A percentile compares a stretch with the other conserved stretches of the same genome.
These are phyloP conservation scores for Pseudogymnoascus sp. DNA, from an alignment of 2,329 filamentous ascomycete genomes.

Conservation along the genomic window DNA sequence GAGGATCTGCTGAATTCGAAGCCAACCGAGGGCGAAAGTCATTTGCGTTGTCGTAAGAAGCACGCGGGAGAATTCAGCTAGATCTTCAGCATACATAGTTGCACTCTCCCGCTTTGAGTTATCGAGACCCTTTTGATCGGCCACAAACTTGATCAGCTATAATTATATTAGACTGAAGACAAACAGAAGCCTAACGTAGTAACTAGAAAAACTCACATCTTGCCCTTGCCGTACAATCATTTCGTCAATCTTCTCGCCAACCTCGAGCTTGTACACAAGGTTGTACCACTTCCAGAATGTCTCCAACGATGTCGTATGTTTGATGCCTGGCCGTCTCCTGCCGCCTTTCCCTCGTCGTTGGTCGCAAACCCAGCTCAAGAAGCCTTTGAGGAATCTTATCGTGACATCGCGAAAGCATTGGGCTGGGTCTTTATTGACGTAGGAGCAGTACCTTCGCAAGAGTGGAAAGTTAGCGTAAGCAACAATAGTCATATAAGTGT, in stretches of 20 bases:
- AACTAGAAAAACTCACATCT: background rate
- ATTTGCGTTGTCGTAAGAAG: conserved; percentile 28
- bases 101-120: conserved; percentile 21
- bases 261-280: conserved; percentile 8
- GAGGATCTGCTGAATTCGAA: conserved; percentile 22
- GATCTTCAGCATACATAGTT: conserved; percentile 29
- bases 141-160: conserved; percentile 26
- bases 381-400: conserved; percentile 12
- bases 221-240: conserved; percentile 8
- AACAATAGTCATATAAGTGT: background rate
- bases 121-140: conserved; percentile 23
- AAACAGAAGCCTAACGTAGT: background rate
- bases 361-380: conserved; percentile 16
- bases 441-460: conserved; percentile 17
- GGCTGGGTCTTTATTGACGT: conserved; percentile 16
- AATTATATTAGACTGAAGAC: conserved; percentile 1
- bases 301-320: conserved; percentile 19
- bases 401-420: conserved; percentile 11
- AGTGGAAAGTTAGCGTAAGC: conserved; percentile 7
- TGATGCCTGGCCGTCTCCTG: conserved; percentile 12
- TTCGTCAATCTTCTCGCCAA: conserved; percentile 9
- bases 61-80: conserved; percentile 27
- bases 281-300: conserved; percentile 26
- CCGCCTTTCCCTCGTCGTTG: conserved; percentile 15
- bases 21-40: conserved; percentile 26